phyloP scores from a whole-genome alignment of 306 rosid genomes.

The Alnus rubra region DNA sequence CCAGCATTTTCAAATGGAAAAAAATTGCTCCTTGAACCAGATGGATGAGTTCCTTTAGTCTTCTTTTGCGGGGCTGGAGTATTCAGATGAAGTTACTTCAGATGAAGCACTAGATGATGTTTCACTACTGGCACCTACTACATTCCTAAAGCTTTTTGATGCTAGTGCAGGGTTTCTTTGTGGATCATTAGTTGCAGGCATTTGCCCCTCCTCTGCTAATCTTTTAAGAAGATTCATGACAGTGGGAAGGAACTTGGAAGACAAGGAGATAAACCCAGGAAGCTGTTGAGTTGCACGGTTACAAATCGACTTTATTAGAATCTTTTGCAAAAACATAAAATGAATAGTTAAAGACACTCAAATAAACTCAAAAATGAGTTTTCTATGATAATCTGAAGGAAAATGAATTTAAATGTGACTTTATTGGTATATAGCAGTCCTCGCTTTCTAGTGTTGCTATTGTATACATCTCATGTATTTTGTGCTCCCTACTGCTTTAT shows the following conservation, averaged over 20 bases:
- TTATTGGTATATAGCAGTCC: background rate
- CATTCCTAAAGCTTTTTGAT: slow-evolving; percentile 39
- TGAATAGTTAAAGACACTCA: background rate
- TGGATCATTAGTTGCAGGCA: slow-evolving; percentile 46
- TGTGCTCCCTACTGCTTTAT: background rate
- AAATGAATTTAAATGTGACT: slow-evolving; percentile 6
- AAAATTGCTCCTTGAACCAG: slow-evolving; percentile 11
- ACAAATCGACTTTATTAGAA: slow-evolving; percentile 12
- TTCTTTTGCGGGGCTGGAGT: slow-evolving; percentile 47
- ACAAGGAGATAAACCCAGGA: slow-evolving; percentile 82
- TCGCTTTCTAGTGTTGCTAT: no score
- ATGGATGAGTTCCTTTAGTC: slow-evolving; percentile 40
- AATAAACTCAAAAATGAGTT: background rate
- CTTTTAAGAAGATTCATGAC: slow-evolving; percentile 68
- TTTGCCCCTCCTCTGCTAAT: slow-evolving; percentile 79
- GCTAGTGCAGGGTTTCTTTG: slow-evolving; percentile 42
- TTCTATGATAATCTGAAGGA: background rate
- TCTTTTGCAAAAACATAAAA: background rate
- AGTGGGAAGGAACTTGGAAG: slow-evolving; percentile 77
- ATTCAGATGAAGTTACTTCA: slow-evolving; percentile 41
- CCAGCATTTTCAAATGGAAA: slow-evolving; percentile 36
- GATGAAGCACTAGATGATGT: slow-evolving; percentile 68
- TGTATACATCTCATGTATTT: no score
- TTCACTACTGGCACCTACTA: slow-evolving; percentile 36
- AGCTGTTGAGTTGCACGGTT: slow-evolving; percentile 53